These are phyloP conservation scores for Xylaria sp. DNA, from an alignment of 2,329 filamentous ascomycete species.

Conservation along the genomic window DNA sequence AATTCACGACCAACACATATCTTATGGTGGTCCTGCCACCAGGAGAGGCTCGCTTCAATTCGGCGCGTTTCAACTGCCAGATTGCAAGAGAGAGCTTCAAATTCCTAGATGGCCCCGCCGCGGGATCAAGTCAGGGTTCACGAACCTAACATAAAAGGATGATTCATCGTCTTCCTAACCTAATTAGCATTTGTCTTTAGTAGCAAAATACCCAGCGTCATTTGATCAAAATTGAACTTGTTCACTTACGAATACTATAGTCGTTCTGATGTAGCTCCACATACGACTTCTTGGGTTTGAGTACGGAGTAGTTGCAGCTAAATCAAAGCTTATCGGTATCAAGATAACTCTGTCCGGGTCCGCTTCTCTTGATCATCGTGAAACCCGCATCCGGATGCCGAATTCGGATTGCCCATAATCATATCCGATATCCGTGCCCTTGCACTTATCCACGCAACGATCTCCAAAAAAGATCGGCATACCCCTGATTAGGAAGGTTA, in stretches of 20 bases:
- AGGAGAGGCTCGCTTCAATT: conserved; percentile 90
- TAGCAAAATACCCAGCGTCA: conserved; percentile 29
- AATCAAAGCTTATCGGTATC: neutral
- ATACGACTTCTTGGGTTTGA: neutral
- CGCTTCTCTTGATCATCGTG: neutral
- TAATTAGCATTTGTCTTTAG: conserved; percentile 27
- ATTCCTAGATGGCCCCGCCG: conserved; percentile 66
- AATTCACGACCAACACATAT: conserved; percentile 98
- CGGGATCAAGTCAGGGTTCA: conserved; percentile 37
- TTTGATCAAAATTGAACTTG: neutral
- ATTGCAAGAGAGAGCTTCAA: conserved; percentile 86
- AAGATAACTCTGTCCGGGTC: neutral
- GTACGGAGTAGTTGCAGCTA: neutral
- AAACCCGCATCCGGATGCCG: conserved; percentile 16
- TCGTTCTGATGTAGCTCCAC: neutral
- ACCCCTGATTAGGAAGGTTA: conserved; percentile 38
- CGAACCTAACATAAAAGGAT: conserved; percentile 9
- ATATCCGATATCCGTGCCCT: conserved; percentile 7
- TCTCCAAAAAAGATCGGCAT: conserved; percentile 29
- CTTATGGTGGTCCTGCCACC: conserved; percentile 91
- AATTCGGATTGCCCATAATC: conserved; percentile 18
- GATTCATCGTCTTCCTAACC: neutral
- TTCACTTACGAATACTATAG: neutral
- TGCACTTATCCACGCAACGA: conserved; percentile 2
- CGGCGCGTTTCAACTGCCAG: conserved; percentile 88